Base-by-base conservation (phyloP, 2,329 filamentous ascomycete genomes). In the Orbilia blumenaviensis region DNA sequence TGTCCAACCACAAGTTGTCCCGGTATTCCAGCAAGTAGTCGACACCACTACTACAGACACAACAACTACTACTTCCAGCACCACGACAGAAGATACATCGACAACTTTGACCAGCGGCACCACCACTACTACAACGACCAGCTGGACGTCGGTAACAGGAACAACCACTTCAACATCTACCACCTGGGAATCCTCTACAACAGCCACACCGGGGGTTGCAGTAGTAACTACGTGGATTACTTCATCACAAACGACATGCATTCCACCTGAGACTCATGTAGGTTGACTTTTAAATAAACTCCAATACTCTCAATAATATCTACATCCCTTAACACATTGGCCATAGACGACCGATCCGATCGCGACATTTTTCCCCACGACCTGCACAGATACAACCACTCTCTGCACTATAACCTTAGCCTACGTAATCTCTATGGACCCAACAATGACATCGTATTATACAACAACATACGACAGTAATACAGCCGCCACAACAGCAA, bases 201-300 rank as follows among this genome's bases (percentile, higher is more conserved):
- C 58, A 14, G 27, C 21, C 5, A 44, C 48, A 10, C 38, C 63
- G 3, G 64, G 72, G 4, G 42, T 76, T 1, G 58, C 41, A 38
- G 34, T 74, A n/a, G 69, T 67, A 27, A 69, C 72, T 25, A 58
- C 60, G 23, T 76, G 72, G 72, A 32, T 56, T 18, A 76, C 72
- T 7, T 46, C 63, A 7, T 75, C 69, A 21, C 61, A 38, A 3
- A 64, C 63, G 7, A 76, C 72, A 44, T 76, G 72, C 14, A 58
- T 76, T 16, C 64, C 72, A 18, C 46, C 64, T 9, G 64, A 69
- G 38, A 44, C 64, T 0, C 64, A 76, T 21, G 72, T 76, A 76
- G 61, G 72, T 61, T 16, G 8, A 3, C 25, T 52, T 27, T 27
- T n/a, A 41, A 3, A 8, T 21, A 9, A 7, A 23, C 18, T 6